A percentile compares a stretch with the other conserved stretches of the same genome.
Evolutionary conservation across 257 asterid species (phyloP).

Genomic region (Rhazya stricta): DNA sequence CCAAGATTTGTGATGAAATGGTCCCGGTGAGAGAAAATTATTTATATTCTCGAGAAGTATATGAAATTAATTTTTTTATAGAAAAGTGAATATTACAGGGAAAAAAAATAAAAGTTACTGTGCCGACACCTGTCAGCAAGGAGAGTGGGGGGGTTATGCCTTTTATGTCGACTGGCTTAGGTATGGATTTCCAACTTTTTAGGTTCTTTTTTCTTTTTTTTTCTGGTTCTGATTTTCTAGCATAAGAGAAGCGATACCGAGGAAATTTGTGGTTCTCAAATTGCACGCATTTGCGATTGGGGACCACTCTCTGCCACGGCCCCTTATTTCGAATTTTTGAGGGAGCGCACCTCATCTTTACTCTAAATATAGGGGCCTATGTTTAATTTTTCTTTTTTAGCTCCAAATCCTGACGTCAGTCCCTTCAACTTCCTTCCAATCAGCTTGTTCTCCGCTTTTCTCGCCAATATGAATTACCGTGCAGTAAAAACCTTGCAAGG

Average conservation of each 20-base stretch:
- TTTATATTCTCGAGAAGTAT: slow-evolving; percentile 10
- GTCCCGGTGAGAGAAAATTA: slow-evolving; percentile 17
- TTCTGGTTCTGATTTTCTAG: neutral
- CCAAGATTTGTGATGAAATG: slow-evolving; percentile 10
- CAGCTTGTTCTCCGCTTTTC: too few species aligned
- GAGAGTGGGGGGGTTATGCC: slow-evolving; percentile 22
- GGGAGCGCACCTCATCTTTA: neutral
- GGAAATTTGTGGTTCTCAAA: neutral
- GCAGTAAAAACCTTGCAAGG: too few species aligned
- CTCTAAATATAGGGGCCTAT: neutral
- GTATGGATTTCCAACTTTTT: slow-evolving; percentile 21
- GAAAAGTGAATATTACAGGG: neutral
- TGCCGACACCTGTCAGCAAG: slow-evolving; percentile 50
- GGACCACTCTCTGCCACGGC: neutral
- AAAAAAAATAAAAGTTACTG: neutral
- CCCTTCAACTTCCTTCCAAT: neutral
- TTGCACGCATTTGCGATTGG: neutral
- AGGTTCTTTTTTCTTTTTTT: slow-evolving; percentile 16
- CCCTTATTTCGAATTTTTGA: neutral
- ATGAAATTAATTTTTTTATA: neutral
- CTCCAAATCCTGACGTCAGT: neutral
- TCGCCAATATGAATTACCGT: too few species aligned
- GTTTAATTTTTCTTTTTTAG: neutral
- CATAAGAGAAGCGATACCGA: neutral
- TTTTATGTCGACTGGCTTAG: slow-evolving; percentile 28